Evolutionary conservation across 345 rosid genomes (phyloP), one percentile per base, ranked within the genome.

Genomic region (Gynandropsis gynandra): DNA sequence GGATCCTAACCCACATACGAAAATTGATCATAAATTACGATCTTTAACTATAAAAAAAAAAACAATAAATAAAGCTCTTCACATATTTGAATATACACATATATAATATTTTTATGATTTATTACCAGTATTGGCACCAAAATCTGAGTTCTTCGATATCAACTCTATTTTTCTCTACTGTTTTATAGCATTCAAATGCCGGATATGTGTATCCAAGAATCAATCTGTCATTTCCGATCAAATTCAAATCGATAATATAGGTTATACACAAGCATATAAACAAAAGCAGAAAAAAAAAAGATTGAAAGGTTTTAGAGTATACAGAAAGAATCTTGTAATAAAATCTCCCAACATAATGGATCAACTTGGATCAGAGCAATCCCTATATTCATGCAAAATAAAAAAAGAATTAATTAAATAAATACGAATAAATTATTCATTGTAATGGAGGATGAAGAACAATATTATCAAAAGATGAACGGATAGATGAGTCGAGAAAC

Each of bases 41-140:
- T n/a, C n/a, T n/a, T n/a, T n/a, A n/a, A n/a, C n/a, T n/a, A n/a
- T n/a, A 8, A 8, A 37, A 37, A 37, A n/a, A n/a, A 37, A 57
- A 38, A 16, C 33, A 14, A 62, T 7, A 42, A 41, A 55, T 11
- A 8, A 40, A 41, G 2, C 9, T 20, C 34, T 21, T 44, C 40
- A 52, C n/a, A 52, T 43, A 41, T 31, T 46, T 10, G 8, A 2
- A n/a, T 13, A 10, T 10, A 37, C 3, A 37, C 3, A 37, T 10
- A 13, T 37, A 37, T 24, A 24, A 41, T 9, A 54, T 17, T 24
- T 24, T 24, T 2, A 24, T 24, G 2, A 13, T 10, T 45, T 7
- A 63, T 69, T 70, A 87, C 98, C 98, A 92, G 53, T 92, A 87
- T 70, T 87, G 82, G 59, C 98, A 87, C 98, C 98, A 92, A 57